These are phyloP conservation scores for Pseudocercospora musae DNA, from an alignment of 2,329 filamentous ascomycete genomes.

Conservation along the genomic window DNA sequence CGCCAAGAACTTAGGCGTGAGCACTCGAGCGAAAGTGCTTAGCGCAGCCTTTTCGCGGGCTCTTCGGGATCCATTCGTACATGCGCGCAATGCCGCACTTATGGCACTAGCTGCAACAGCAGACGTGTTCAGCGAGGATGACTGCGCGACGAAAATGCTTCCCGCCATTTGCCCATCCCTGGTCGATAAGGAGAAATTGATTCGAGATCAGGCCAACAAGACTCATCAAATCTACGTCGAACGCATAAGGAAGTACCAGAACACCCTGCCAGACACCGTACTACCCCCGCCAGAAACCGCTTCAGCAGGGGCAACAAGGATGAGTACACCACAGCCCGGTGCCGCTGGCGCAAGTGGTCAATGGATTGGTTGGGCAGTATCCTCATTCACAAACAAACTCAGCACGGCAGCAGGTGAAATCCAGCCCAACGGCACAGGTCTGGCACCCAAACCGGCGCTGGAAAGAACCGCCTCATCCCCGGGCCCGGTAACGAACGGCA, in stretches of 20 bases:
- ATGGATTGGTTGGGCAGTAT: slow-evolving; percentile 98
- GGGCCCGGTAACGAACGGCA: slow-evolving; percentile 27
- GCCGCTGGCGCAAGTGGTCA: slow-evolving; percentile 52
- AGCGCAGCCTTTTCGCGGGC: slow-evolving; percentile 89
- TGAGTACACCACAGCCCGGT: slow-evolving; percentile 67
- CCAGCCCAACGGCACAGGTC: slow-evolving; percentile 53
- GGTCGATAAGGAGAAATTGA: slow-evolving; percentile 90
- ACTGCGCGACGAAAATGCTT: slow-evolving; percentile 78
- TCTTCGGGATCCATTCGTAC: slow-evolving; percentile 88
- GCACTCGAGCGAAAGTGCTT: slow-evolving; percentile 80
- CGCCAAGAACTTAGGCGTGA: slow-evolving; percentile 75
- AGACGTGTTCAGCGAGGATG: slow-evolving; percentile 85
- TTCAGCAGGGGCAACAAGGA: slow-evolving; percentile 55
- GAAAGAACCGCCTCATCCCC: slow-evolving; percentile 47
- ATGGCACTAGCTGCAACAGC: slow-evolving; percentile 80
- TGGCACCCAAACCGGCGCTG: slow-evolving; percentile 8
- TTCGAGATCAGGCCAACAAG: slow-evolving; percentile 88
- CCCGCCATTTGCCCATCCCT: slow-evolving; percentile 80
- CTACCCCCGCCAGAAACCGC: slow-evolving; percentile 61
- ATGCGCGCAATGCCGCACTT: slow-evolving; percentile 84
- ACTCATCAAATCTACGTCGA: slow-evolving; percentile 82
- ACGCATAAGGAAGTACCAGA: slow-evolving; percentile 74
- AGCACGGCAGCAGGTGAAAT: slow-evolving; percentile 84
- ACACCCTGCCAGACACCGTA: slow-evolving; percentile 74
- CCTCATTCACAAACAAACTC: slow-evolving; percentile 94